phyloP scores from a whole-genome alignment of 768 basidiomycete species.

The Hydnomerulius pinastri region DNA sequence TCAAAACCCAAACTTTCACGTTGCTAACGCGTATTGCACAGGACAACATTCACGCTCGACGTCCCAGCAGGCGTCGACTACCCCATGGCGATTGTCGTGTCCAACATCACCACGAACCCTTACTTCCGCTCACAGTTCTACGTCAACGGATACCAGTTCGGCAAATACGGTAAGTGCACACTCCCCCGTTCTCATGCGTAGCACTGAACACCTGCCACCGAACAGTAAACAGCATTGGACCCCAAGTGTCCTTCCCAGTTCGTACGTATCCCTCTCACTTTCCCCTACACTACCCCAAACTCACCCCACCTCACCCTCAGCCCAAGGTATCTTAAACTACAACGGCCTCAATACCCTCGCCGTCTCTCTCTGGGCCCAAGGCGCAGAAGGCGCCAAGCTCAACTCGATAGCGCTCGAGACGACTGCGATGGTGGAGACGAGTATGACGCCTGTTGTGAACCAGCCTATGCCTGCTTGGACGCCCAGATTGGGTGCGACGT shows the following conservation, averaged over 20 bases:
- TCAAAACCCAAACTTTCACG: neutral
- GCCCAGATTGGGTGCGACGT: constrained; percentile 17
- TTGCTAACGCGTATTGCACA: constrained; percentile 2
- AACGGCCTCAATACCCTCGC: constrained; percentile 49
- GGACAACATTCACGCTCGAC: constrained; percentile 41
- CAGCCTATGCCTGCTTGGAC: constrained; percentile 31
- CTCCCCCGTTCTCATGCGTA: no score
- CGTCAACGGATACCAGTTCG: constrained; percentile 29
- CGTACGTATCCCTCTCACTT: constrained; percentile 16
- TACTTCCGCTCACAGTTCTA: constrained; percentile 40
- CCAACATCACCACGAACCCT: constrained; percentile 47
- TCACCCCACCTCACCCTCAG: constrained; percentile 25
- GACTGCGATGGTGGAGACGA: constrained; percentile 32
- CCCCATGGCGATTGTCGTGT: constrained; percentile 45
- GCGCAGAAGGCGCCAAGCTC: constrained; percentile 42
- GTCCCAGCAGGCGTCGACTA: constrained; percentile 50
- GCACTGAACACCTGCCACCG: neutral
- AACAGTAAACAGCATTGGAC: constrained; percentile 26
- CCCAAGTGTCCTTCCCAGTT: constrained; percentile 26
- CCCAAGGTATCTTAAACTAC: constrained; percentile 53
- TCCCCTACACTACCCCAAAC: neutral
- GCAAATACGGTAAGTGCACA: constrained; percentile 22
- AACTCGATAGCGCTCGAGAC: constrained; percentile 39
- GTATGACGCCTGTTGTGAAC: constrained; percentile 25
- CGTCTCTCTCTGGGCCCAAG: constrained; percentile 49